Percentiles rank a stretch among this genome's conserved stretches.
Evolutionary conservation across 1,139 yeast genomes (phyloP).

Genomic region (Hyphopichia khmerensis): DNA sequence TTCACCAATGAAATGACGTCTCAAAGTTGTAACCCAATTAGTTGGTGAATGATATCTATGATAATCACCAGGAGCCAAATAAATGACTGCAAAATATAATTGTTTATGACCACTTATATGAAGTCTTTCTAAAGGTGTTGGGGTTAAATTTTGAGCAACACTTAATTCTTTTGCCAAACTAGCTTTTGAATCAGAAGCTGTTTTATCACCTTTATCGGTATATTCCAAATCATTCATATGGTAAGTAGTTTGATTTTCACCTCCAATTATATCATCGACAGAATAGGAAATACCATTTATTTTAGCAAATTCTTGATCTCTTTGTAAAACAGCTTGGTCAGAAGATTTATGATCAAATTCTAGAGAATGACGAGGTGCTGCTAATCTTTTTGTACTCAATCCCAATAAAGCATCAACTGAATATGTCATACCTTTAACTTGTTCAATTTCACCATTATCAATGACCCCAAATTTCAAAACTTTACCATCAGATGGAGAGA

Average conservation of each 20-base stretch:
- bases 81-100: slow-evolving; percentile 85
- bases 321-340: slow-evolving; percentile 42
- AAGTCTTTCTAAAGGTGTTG: slow-evolving; percentile 31
- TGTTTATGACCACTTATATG: slow-evolving; percentile 46
- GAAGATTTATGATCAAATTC: slow-evolving; percentile 45
- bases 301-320: slow-evolving; percentile 77
- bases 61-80: slow-evolving; percentile 97
- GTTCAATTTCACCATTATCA: slow-evolving; percentile 85
- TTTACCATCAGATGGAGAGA: slow-evolving; percentile 93
- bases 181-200: slow-evolving; percentile 32
- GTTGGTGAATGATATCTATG: slow-evolving; percentile 97
- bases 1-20: slow-evolving; percentile 97
- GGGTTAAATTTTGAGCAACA: slow-evolving; percentile 42
- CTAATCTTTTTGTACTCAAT: slow-evolving; percentile 45
- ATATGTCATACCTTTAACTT: slow-evolving; percentile 95
- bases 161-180: slow-evolving; percentile 40
- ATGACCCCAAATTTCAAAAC: slow-evolving; percentile 84
- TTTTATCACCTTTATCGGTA: slow-evolving; percentile 60
- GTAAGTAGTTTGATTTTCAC: slow-evolving; percentile 23
- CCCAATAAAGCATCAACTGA: slow-evolving; percentile 90
- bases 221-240: slow-evolving; percentile 49
- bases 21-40: slow-evolving; percentile 89
- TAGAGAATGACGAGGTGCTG: slow-evolving; percentile 61
- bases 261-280: slow-evolving; percentile 67
- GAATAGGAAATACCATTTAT: slow-evolving; percentile 75